Evolutionary conservation across 768 basidiomycete species (phyloP).

Genomic region (Phylloporus sp.): DNA sequence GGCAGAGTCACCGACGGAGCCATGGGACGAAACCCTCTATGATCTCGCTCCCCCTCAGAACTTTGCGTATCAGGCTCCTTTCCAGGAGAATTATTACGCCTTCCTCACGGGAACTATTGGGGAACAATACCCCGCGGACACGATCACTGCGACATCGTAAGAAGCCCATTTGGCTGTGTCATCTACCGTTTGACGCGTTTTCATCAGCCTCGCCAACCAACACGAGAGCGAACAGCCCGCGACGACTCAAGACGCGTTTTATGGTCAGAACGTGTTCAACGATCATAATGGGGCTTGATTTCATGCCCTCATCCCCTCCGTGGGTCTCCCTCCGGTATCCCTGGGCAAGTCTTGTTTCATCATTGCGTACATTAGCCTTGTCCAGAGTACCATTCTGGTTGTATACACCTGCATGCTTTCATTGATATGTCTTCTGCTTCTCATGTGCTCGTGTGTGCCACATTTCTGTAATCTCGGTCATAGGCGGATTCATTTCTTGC

Average conservation of each 20-base stretch:
- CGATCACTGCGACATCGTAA: slow-evolving; percentile 8
- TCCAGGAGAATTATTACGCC: not conserved
- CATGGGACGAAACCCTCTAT: slow-evolving; percentile 7
- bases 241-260: slow-evolving; percentile 4
- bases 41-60: not conserved
- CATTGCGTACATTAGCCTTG: slow-evolving; percentile 5
- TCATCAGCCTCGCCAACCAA: slow-evolving; percentile 5
- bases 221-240: slow-evolving; percentile 10
- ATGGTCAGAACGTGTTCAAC: slow-evolving; percentile 10
- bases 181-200: slow-evolving; percentile 1
- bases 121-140: slow-evolving; percentile 5
- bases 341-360: not conserved
- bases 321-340: slow-evolving; percentile 1
- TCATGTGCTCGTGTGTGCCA: slow-evolving; percentile 23
- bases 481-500: slow-evolving; percentile 15
- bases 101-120: not conserved
- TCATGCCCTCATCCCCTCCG: not conserved
- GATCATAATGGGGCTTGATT: slow-evolving; percentile 8
- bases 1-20: not conserved
- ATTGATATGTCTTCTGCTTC: slow-evolving; percentile 10
- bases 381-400: not conserved
- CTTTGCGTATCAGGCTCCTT: not conserved
- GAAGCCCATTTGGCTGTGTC: not conserved
- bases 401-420: slow-evolving; percentile 1
- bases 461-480: slow-evolving; percentile 17